phyloP scores from a whole-genome alignment of 345 rosid genomes.

The Boechera retrofracta region DNA sequence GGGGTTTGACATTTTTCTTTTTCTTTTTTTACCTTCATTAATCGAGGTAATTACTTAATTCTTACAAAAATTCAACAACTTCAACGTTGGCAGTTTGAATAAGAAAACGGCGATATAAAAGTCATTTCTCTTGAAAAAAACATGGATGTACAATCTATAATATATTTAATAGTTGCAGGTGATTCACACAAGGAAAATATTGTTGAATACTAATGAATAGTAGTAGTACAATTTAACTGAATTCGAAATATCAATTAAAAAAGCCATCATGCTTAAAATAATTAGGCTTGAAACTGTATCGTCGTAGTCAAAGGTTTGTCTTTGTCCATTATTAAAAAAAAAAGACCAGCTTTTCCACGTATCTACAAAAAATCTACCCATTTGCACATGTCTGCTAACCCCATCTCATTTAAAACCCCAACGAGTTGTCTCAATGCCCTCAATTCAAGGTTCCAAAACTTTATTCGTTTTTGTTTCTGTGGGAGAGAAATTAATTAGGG shows the following conservation, averaged over 20 bases:
- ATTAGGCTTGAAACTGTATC: not conserved
- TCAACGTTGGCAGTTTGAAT: constrained; percentile 12
- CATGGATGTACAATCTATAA: constrained; percentile 10
- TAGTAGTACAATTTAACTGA: not conserved
- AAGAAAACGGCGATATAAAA: not conserved
- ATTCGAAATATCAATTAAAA: not conserved
- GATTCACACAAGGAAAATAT: not conserved
- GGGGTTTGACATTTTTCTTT: not conserved
- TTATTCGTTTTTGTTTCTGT: not conserved
- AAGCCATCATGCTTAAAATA: not conserved
- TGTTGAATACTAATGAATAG: not conserved
- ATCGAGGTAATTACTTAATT: too few relatives aligned
- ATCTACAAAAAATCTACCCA: constrained; percentile 1
- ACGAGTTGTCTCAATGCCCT: constrained; percentile 23
- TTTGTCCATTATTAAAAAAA: constrained; percentile 18
- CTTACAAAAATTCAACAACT: not conserved
- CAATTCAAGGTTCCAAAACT: constrained; percentile 5
- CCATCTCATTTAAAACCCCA: constrained; percentile 34
- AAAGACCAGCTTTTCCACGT: constrained; percentile 19
- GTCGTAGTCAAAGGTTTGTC: constrained; percentile 24
- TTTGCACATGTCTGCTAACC: constrained; percentile 27
- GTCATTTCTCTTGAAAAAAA: not conserved
- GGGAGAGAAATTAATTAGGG: not conserved
- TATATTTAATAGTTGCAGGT: not conserved
- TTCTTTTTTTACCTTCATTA: too few relatives aligned